Evolutionary conservation across 2,329 filamentous ascomycete genomes (phyloP), one percentile per base, ranked within the genome.

Genomic region (Colletotrichum orbiculare): DNA sequence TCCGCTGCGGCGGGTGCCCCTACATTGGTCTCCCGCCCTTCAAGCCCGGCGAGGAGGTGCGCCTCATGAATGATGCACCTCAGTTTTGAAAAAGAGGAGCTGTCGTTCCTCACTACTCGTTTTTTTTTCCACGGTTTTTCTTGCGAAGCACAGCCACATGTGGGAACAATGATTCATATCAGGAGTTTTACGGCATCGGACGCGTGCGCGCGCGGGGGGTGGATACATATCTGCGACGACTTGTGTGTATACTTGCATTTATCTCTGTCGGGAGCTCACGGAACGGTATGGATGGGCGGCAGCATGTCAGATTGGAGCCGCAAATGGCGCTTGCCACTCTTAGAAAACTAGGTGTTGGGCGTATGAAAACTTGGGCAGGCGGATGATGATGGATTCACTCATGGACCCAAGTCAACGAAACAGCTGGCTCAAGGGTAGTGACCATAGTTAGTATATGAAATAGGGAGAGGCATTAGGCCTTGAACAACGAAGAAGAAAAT

Each of bases 21-120:
- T 97, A 96, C 75, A 92, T 97, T 72, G 94, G 94, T 5, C 85
- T 99, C 70, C 96, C 96, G 12, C 92, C 96, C 5, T 99, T 99
- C 84, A 97, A 97, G 83, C 94, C 94, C 4, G 96, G 96, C 13
- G 94, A 99, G 82, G 94, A 98, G 81, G 94, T 98, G 54, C 86
- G 89, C 73, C 83, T 99, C 66, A 76, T 97, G 73, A 95, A 96
- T 77, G 93, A 97, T 70, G 88, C 93, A 73, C 87, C 93, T 64
- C 94, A 97, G 81, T 81, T 97, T 74, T 97, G 74, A 78, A 73
- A 33, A 35, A 52, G 15, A 11, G 8, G 41, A 3, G 6, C 11
- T 9, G 33, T 6, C 8, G 35, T 17, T 4, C 17, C 15, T 37
- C 11, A 35, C 2, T 38, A 8, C 48, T 17, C 15, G 13, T 10